phyloP scores from a whole-genome alignment of 140 eudicot species.

The Bidens hawaiensis region DNA sequence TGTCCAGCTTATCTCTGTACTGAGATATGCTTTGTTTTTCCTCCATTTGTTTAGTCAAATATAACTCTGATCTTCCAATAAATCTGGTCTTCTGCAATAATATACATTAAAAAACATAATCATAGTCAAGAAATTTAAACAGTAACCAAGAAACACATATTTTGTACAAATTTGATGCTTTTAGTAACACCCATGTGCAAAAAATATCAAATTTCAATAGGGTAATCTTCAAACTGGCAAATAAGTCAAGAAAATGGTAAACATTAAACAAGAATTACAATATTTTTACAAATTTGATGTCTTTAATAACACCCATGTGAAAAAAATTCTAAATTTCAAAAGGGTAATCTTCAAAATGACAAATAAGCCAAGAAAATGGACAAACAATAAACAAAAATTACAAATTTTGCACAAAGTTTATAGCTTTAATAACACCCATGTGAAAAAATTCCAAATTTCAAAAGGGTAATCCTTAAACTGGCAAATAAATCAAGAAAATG shows the following conservation, averaged over 20 bases:
- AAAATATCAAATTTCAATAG: slow-evolving; percentile 10
- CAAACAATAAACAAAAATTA: too few species aligned
- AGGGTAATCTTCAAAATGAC: too few species aligned
- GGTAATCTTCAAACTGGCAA: slow-evolving; percentile 16
- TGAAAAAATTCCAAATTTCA: too few species aligned
- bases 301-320: slow-evolving; percentile 13
- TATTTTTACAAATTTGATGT: slow-evolving; percentile 2
- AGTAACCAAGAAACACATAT: slow-evolving; percentile 4
- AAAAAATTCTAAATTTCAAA: too few species aligned
- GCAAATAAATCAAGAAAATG: too few species aligned
- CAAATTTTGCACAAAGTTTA: too few species aligned
- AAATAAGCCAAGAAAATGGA: too few species aligned
- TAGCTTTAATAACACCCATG: too few species aligned
- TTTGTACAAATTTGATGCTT: slow-evolving; percentile 10
- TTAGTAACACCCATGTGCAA: slow-evolving; percentile 14
- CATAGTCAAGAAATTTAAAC: slow-evolving; percentile 1
- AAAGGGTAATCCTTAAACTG: too few species aligned
- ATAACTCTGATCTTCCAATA: not conserved
- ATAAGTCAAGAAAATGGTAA: not conserved
- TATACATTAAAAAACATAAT: slow-evolving; percentile 1
- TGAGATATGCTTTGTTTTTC: slow-evolving; percentile 41
- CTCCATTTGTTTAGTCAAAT: slow-evolving; percentile 40
- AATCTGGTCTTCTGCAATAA: slow-evolving; percentile 17
- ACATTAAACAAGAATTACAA: not conserved
- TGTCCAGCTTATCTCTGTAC: slow-evolving; percentile 64